phyloP scores from a whole-genome alignment of 257 asterid genomes.

The Forsythia suspensa region DNA sequence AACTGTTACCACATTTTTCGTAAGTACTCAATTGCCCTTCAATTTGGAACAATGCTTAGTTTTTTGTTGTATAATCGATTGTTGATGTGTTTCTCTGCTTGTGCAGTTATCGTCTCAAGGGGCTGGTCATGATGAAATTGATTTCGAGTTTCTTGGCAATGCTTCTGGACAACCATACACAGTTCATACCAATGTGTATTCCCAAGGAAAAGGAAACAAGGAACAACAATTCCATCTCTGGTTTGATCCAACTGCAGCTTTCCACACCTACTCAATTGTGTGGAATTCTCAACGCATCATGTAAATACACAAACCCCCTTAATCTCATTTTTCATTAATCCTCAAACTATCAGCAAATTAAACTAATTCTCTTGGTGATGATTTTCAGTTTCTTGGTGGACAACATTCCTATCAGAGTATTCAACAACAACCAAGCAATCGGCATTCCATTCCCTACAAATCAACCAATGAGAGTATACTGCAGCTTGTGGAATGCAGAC shows the following conservation, averaged over 20 bases:
- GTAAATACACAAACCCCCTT: background rate
- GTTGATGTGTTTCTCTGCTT: background rate
- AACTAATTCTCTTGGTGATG: no score
- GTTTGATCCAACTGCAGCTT: slow-evolving; percentile 41
- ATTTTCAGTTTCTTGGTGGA: slow-evolving; percentile 52
- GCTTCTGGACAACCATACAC: slow-evolving; percentile 36
- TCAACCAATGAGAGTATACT: slow-evolving; percentile 24
- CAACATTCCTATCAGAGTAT: slow-evolving; percentile 46
- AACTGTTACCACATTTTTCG: slow-evolving; percentile 2
- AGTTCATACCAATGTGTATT: slow-evolving; percentile 40
- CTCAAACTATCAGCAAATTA: no score
- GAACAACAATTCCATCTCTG: slow-evolving; percentile 48
- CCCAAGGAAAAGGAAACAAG: slow-evolving; percentile 42
- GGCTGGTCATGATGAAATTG: slow-evolving; percentile 39
- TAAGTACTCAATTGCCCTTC: background rate
- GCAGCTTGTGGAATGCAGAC: slow-evolving; percentile 29
- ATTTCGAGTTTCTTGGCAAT: slow-evolving; percentile 48
- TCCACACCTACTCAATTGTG: slow-evolving; percentile 44
- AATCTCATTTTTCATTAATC: no score
- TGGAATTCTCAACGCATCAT: slow-evolving; percentile 44
- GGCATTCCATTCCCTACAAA: slow-evolving; percentile 45
- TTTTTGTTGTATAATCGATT: no score
- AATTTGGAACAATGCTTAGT: no score
- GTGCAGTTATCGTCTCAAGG: slow-evolving; percentile 36
- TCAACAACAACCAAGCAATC: slow-evolving; percentile 34